phyloP scores from a whole-genome alignment of 2,329 filamentous ascomycete species.

The Alternaria sp. region DNA sequence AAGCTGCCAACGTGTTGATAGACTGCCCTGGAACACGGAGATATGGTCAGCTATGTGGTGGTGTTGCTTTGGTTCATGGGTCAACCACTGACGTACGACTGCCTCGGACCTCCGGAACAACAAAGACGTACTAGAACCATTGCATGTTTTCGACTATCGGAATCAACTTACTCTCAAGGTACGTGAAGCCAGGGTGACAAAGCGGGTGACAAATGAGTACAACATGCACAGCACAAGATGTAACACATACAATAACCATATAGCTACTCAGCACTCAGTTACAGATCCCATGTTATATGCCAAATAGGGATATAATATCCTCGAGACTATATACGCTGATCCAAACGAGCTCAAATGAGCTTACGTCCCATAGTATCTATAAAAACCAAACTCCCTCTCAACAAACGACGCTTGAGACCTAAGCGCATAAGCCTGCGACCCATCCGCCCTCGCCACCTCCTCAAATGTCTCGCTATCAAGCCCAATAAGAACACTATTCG shows the following conservation, averaged over 20 bases:
- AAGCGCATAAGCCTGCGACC: conserved; percentile 2
- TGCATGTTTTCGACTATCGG: too few species aligned
- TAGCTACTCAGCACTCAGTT: too few species aligned
- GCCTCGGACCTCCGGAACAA: too few species aligned
- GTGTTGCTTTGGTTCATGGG: background rate
- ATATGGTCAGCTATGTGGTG: background rate
- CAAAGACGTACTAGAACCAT: too few species aligned
- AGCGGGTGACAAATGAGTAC: too few species aligned
- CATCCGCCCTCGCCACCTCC: conserved; percentile 3
- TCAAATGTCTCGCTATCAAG: conserved; percentile 3
- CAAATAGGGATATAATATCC: too few species aligned
- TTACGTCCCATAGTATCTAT: background rate
- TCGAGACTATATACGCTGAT: background rate
- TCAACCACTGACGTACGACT: too few species aligned
- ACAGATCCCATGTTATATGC: too few species aligned
- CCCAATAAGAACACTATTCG: conserved; percentile 3
- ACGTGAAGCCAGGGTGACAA: too few species aligned
- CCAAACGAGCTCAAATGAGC: background rate
- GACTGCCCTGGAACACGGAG: background rate
- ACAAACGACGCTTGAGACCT: conserved; percentile 8
- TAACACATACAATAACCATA: too few species aligned
- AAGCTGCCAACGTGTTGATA: background rate
- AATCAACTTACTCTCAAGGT: too few species aligned
- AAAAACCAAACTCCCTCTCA: background rate
- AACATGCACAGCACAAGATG: too few species aligned